Base-by-base conservation (phyloP, 805 yeast species). In the Hanseniaspora lachancei region DNA sequence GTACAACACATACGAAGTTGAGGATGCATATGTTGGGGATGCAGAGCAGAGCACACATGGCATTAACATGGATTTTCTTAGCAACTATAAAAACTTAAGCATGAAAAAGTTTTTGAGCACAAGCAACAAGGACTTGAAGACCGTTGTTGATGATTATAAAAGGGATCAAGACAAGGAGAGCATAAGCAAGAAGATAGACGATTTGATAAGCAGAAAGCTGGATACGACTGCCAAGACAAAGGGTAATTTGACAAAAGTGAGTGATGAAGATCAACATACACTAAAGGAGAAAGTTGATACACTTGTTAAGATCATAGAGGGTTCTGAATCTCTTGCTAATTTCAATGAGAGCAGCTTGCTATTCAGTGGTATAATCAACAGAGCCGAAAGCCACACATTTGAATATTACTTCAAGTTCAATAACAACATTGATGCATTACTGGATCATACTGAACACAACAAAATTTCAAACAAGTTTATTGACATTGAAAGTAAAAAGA, bases 131-230 rank as follows among this genome's bases (percentile, higher is more conserved):
- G 60, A 58, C 15, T 64, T 66, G 24, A 58, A 61, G 39, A 32
- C 44, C 12, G 46, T 58, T 9, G 62, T 63, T 24, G 56, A 56
- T 2, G 27, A 56, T 2, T 24, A 62, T 0, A 40, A 61, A n/a
- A 58, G 61, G 12, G 64, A 62, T 15, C 59, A 68, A 9, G 57
- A 59, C 3, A 44, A 36, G 1, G 63, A 61, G 7, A 62, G 75
- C 54, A 63, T 62, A 15, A 52, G 54, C 0, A 62, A 65, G 13
- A 63, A 74, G 7, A 58, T 62, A 2, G 57, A 60, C 3, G 50
- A 49, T 2, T 44, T 43, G 23, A 51, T 51, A 3, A 13, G 47
- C 18, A 39, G 49, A 18, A 53, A 48, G 36, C 39, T 60, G 32
- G 36, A 38, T 16, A 13, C 7, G 12, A 9, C 34, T 2, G 24